Evolutionary conservation across 2,329 filamentous ascomycete genomes (phyloP).

Genomic region (Beauveria medogensis): DNA sequence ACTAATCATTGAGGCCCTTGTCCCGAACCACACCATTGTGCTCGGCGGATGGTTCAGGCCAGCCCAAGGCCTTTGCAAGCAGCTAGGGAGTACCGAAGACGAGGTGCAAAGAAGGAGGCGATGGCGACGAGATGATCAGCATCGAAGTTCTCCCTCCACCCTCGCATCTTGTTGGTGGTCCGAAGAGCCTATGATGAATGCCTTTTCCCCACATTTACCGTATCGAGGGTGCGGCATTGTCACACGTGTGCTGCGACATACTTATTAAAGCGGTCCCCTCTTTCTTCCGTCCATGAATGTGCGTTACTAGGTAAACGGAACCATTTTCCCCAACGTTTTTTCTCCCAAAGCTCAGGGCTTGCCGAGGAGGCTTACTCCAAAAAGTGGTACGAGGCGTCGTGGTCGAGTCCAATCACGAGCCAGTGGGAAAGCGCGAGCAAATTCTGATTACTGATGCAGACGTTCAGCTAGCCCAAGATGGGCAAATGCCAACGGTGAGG

Average conservation of each 20-base stretch:
- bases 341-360: neutral
- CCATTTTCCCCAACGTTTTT: neutral
- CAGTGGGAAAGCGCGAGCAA: neutral
- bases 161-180: neutral
- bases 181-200: neutral
- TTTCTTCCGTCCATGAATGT: neutral
- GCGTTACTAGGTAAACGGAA: too few relatives aligned
- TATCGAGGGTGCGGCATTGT: neutral
- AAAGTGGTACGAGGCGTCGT: constrained; percentile 2
- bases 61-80: neutral
- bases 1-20: constrained; percentile 4
- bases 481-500: constrained; percentile 7
- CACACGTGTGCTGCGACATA: neutral
- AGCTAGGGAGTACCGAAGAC: too few relatives aligned
- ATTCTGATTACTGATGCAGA: constrained; percentile 11
- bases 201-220: neutral
- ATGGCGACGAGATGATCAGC: neutral
- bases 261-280: neutral
- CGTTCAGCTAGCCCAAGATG: neutral
- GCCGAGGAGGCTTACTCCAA: neutral
- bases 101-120: neutral
- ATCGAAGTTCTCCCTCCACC: neutral
- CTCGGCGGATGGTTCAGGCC: constrained; percentile 2
- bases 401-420: neutral
- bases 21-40: neutral